Conservation (phyloP, 139 green algal genomes). For the Chlorella vulgaris region DNA sequence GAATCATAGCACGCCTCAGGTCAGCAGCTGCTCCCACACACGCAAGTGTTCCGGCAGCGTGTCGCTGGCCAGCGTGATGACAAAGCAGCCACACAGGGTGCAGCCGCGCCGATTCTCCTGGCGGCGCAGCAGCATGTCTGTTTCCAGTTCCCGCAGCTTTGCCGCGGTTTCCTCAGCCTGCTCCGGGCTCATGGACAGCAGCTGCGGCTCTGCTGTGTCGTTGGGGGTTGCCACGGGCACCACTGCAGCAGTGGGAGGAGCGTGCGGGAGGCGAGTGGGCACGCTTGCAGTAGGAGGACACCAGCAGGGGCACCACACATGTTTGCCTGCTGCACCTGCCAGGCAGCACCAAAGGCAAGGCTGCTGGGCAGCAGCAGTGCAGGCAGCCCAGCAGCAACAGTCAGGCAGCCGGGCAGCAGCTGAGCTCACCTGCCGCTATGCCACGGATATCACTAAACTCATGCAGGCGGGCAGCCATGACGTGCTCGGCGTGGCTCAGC, state of each 20-base stretch:
- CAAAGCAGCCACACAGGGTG: constrained; percentile 37
- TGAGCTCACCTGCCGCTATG: constrained; percentile 8
- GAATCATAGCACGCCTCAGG: too few relatives aligned
- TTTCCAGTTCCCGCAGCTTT: constrained; percentile 49
- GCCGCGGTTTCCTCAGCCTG: constrained; percentile 47
- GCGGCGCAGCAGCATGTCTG: constrained; percentile 44
- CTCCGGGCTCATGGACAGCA: constrained; percentile 50
- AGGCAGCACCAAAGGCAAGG: background rate
- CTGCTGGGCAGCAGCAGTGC: background rate
- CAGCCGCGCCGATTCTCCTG: constrained; percentile 36
- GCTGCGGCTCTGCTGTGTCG: constrained; percentile 45
- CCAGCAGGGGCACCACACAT: background rate
- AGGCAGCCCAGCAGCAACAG: background rate
- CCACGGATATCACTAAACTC: constrained; percentile 22
- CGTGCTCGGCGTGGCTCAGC: constrained; percentile 27
- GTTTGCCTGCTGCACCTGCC: too few relatives aligned
- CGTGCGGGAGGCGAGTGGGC: background rate
- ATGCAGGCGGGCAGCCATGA: constrained; percentile 31
- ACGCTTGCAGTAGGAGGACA: background rate
- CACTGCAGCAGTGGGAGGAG: constrained; percentile 1
- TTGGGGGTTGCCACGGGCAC: constrained; percentile 34
- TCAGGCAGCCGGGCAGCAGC: background rate
- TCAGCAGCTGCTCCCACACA: constrained; percentile 52
- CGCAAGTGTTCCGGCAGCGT: constrained; percentile 47
- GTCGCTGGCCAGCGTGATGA: constrained; percentile 24